These are phyloP conservation scores for Xylaria scruposa DNA, from an alignment of 495 filamentous ascomycete species.

Conservation along the genomic window DNA sequence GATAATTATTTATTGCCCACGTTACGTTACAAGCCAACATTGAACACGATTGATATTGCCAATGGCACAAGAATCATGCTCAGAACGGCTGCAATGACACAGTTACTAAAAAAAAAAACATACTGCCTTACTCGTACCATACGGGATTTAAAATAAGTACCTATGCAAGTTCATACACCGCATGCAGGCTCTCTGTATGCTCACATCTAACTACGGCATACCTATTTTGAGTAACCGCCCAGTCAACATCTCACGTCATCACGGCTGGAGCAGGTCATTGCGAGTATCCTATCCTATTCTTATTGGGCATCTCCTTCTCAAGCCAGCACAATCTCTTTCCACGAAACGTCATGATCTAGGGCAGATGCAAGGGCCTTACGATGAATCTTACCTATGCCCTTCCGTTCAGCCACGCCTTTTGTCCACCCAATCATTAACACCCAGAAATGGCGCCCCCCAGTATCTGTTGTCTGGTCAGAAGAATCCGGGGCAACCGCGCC, in stretches of 20 bases:
- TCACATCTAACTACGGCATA: not conserved
- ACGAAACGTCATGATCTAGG: not conserved
- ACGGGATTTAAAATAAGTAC: not conserved
- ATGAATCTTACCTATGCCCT: conserved; percentile 24
- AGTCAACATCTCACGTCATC: conserved; percentile 21
- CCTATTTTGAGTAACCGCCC: not conserved
- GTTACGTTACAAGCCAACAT: not conserved
- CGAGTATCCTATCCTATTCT: not conserved
- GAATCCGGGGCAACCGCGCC: not conserved
- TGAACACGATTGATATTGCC: not conserved
- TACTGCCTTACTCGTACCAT: not conserved
- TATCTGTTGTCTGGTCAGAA: not conserved
- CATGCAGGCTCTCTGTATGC: not conserved
- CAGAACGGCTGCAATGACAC: not conserved
- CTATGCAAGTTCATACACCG: not conserved
- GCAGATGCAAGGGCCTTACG: conserved; percentile 13
- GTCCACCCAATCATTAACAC: conserved; percentile 26
- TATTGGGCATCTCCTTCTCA: not conserved
- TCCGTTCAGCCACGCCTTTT: conserved; percentile 23
- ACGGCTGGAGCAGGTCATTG: not conserved
- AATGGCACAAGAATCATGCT: not conserved
- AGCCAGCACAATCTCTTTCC: conserved; percentile 26
- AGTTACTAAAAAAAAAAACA: not conserved
- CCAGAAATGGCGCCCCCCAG: conserved; percentile 24
- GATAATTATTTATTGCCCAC: not conserved